A percentile compares a stretch with the other conserved stretches of the same genome.
These are phyloP conservation scores for Globisporangium cystogenes DNA, from an alignment of 352 stramenopile genomes.

Conservation along the genomic window DNA sequence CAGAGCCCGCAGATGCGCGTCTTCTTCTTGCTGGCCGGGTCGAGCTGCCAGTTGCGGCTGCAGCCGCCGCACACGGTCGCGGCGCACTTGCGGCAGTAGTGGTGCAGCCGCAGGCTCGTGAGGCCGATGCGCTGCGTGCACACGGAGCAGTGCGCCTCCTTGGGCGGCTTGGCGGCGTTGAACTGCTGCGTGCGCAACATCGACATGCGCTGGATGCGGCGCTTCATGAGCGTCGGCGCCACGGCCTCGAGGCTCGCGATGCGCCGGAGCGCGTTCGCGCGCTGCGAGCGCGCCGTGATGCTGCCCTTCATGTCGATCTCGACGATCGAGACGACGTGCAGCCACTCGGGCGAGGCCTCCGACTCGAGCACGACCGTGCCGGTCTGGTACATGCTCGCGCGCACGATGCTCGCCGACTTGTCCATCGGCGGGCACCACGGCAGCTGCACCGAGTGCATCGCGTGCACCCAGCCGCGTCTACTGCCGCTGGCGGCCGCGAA, in stretches of 20 bases:
- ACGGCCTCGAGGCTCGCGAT: slow-evolving; percentile 8
- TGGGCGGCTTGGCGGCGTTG: slow-evolving; percentile 7
- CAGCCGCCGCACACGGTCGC: slow-evolving; percentile 14
- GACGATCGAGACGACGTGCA: slow-evolving; percentile 21
- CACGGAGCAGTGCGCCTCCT: slow-evolving; percentile 12
- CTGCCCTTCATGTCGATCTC: slow-evolving; percentile 26
- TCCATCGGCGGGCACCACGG: slow-evolving; percentile 39
- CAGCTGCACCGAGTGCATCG: slow-evolving; percentile 58
- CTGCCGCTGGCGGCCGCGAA: slow-evolving; percentile 13
- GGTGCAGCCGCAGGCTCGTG: slow-evolving; percentile 9
- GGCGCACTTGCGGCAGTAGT: slow-evolving; percentile 17
- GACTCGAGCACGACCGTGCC: slow-evolving; percentile 34
- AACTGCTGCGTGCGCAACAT: slow-evolving; percentile 14
- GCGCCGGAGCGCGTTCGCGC: slow-evolving; percentile 5
- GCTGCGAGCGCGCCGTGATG: slow-evolving; percentile 12
- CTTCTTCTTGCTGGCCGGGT: slow-evolving; percentile 9
- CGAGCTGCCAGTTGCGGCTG: slow-evolving; percentile 12
- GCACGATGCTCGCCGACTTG: slow-evolving; percentile 23
- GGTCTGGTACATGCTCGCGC: slow-evolving; percentile 28
- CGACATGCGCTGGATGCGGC: slow-evolving; percentile 16
- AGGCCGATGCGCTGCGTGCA: slow-evolving; percentile 16
- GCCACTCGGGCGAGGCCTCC: slow-evolving; percentile 7
- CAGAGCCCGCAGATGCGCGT: slow-evolving; percentile 13
- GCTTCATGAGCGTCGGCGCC: slow-evolving; percentile 7
- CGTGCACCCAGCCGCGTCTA: slow-evolving; percentile 37